These are phyloP conservation scores for Limonium bicolor DNA, from an alignment of 148 eudicot species.

Conservation along the genomic window DNA sequence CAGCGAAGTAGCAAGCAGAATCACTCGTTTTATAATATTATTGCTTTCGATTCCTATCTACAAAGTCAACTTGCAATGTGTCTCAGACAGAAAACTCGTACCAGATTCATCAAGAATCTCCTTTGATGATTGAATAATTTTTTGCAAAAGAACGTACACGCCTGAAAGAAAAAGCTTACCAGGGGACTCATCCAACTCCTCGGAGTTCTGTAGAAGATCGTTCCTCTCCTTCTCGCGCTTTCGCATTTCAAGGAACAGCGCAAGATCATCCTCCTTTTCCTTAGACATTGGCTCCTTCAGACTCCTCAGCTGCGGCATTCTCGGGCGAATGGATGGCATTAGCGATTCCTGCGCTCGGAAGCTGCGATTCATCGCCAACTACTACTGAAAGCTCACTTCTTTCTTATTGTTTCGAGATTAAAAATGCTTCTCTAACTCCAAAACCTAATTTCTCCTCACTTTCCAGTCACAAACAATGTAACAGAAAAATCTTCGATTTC, in stretches of 20 bases:
- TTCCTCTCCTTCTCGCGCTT: conserved; percentile 67
- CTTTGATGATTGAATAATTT: background rate
- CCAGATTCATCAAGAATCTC: background rate
- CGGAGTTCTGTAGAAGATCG: conserved; percentile 47
- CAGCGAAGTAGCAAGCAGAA: too few relatives aligned
- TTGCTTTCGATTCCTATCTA: too few relatives aligned
- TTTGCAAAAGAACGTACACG: conserved; percentile 7
- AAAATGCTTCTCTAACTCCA: background rate
- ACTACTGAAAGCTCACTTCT: too few relatives aligned
- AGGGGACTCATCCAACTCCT: conserved; percentile 37
- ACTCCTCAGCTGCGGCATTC: conserved; percentile 38
- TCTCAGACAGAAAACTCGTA: background rate
- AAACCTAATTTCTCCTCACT: too few relatives aligned
- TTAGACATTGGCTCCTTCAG: conserved; percentile 30
- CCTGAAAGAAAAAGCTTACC: conserved; percentile 65
- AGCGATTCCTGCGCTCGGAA: conserved; percentile 59
- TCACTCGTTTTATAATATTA: too few relatives aligned
- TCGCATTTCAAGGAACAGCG: conserved; percentile 85
- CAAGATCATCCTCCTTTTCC: conserved; percentile 86
- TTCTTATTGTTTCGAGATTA: too few relatives aligned
- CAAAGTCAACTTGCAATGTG: background rate
- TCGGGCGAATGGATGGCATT: conserved; percentile 44
- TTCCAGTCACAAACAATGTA: too few relatives aligned
- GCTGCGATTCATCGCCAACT: conserved; percentile 66
- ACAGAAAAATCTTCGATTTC: too few relatives aligned